phyloP scores from a whole-genome alignment of 352 stramenopile genomes.

The Pythium sp. region DNA sequence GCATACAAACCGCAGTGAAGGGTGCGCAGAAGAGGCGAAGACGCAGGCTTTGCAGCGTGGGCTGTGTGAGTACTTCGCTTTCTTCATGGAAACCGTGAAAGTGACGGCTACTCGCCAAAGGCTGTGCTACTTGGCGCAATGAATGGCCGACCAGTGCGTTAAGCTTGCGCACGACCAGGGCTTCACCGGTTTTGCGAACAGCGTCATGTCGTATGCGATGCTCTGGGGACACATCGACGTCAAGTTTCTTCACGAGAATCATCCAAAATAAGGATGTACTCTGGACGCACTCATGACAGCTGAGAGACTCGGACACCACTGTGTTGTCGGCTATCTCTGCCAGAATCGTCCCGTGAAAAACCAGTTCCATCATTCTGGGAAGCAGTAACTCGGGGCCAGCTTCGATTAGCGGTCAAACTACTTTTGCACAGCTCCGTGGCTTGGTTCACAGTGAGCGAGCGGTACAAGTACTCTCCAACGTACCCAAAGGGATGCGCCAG shows the following conservation, averaged over 20 bases:
- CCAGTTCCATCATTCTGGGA: neutral
- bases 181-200: neutral
- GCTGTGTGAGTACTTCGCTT: neutral
- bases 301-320: neutral
- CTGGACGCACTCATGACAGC: neutral
- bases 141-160: neutral
- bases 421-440: neutral
- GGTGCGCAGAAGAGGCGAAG: neutral
- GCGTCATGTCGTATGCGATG: neutral
- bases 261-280: neutral
- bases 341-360: neutral
- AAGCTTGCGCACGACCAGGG: neutral
- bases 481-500: neutral
- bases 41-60: neutral
- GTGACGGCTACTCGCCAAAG: too few relatives aligned
- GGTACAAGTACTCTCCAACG: neutral
- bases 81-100: neutral
- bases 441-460: neutral
- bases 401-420: neutral
- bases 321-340: neutral
- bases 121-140: neutral
- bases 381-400: neutral
- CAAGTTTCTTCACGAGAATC: neutral
- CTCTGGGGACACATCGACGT: neutral
- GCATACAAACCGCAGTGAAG: neutral